A percentile compares a stretch with the other conserved stretches of the same genome.
Conservation (phyloP, 192 early-diverging fungal genomes). For the Coemansia sp. region DNA sequence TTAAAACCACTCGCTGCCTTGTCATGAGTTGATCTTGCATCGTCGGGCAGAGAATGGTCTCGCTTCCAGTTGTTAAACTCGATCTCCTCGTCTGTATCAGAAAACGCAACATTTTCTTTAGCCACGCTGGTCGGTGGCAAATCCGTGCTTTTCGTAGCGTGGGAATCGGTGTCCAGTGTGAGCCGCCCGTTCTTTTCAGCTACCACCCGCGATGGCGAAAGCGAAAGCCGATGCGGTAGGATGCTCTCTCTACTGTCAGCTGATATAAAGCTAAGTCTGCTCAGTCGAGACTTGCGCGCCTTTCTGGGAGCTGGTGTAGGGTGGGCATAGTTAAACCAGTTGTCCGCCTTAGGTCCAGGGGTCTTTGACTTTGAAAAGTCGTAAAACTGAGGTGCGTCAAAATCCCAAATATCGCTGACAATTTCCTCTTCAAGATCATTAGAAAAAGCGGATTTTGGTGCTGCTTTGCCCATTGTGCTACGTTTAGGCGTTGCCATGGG, state of each 20-base stretch:
- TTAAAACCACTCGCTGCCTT: too few relatives aligned
- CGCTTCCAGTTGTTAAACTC: constrained; percentile 44
- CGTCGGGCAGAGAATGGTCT: constrained; percentile 10
- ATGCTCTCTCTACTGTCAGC: constrained; percentile 22
- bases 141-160: not conserved
- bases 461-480: constrained; percentile 1
- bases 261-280: constrained; percentile 16
- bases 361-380: constrained; percentile 47
- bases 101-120: constrained; percentile 29
- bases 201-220: constrained; percentile 37
- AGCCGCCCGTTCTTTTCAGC: constrained; percentile 23
- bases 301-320: constrained; percentile 36
- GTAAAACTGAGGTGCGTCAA: constrained; percentile 46
- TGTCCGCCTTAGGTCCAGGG: constrained; percentile 33
- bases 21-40: too few relatives aligned
- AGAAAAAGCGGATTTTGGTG: not conserved
- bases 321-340: constrained; percentile 45
- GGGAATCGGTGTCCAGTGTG: constrained; percentile 9
- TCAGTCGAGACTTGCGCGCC: constrained; percentile 9
- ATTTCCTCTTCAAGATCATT: not conserved
- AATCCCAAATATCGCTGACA: constrained; percentile 29
- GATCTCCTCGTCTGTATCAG: constrained; percentile 40
- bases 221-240: constrained; percentile 28
- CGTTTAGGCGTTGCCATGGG: constrained; percentile 13
- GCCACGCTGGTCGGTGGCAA: too few relatives aligned